Evolutionary conservation across 2,329 filamentous ascomycete genomes (phyloP).

Genomic region (Xylariaceae sp.): DNA sequence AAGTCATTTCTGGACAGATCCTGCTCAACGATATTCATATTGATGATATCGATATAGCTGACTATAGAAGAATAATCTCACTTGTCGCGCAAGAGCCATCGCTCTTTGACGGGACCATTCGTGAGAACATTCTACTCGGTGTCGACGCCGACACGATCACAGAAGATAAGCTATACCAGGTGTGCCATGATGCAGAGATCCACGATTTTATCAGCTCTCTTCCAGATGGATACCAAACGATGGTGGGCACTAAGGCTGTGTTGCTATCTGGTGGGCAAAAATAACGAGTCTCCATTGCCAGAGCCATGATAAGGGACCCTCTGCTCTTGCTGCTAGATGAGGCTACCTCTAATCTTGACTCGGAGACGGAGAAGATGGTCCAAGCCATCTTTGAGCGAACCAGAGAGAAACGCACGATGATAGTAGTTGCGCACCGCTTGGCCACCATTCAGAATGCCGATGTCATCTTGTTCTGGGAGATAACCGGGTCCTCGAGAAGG

Average conservation of each 20-base stretch:
- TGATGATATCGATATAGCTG: conserved; percentile 50
- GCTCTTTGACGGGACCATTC: conserved; percentile 57
- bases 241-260: conserved; percentile 64
- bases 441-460: conserved; percentile 76
- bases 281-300: conserved; percentile 68
- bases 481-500: conserved; percentile 53
- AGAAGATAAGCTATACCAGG: conserved; percentile 47
- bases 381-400: conserved; percentile 65
- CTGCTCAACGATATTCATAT: conserved; percentile 60
- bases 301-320: conserved; percentile 63
- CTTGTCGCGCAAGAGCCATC: conserved; percentile 73
- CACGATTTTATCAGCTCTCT: conserved; percentile 67
- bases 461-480: conserved; percentile 73
- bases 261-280: conserved; percentile 66
- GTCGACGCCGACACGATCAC: conserved; percentile 51
- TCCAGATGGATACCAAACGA: conserved; percentile 64
- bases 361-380: conserved; percentile 49
- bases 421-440: conserved; percentile 73
- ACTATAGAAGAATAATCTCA: conserved; percentile 62
- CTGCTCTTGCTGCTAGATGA: conserved; percentile 66
- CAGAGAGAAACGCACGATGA: conserved; percentile 58
- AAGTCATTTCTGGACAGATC: conserved; percentile 59
- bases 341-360: conserved; percentile 66
- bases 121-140: conserved; percentile 66
- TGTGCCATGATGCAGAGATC: conserved; percentile 60